Percentiles rank a stretch among this genome's conserved stretches.
Conservation (phyloP, 306 rosid genomes). For the Cercis canadensis region DNA sequence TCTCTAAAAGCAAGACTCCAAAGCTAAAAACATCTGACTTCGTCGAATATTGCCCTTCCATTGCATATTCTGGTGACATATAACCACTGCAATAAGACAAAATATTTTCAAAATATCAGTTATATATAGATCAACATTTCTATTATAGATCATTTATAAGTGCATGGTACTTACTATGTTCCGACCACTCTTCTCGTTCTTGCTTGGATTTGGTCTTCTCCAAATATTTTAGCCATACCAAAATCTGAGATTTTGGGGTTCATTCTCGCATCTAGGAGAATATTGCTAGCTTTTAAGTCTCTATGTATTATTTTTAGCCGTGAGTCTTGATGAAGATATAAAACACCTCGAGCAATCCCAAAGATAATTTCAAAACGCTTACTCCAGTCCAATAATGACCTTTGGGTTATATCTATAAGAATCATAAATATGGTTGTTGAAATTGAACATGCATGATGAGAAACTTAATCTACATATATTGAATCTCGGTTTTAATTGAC, state of each 20-base stretch:
- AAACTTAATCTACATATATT: neutral
- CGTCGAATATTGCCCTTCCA: constrained; percentile 48
- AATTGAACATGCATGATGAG: neutral
- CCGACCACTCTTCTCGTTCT: constrained; percentile 49
- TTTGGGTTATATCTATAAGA: constrained; percentile 24
- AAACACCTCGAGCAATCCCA: constrained; percentile 46
- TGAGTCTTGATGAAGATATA: constrained; percentile 57
- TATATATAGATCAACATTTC: neutral
- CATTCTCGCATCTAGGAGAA: constrained; percentile 43
- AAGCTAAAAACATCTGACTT: constrained; percentile 53
- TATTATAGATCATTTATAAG: neutral
- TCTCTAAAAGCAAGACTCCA: constrained; percentile 49
- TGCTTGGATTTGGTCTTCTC: constrained; percentile 40
- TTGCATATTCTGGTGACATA: constrained; percentile 54
- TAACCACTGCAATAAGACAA: constrained; percentile 37
- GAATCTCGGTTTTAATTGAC: neutral
- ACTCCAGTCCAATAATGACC: constrained; percentile 34
- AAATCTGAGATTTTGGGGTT: constrained; percentile 56
- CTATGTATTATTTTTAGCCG: constrained; percentile 48
- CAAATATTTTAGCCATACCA: constrained; percentile 54
- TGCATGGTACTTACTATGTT: constrained; percentile 45
- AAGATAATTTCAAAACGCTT: constrained; percentile 37
- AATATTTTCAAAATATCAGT: neutral
- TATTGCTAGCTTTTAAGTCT: constrained; percentile 53
- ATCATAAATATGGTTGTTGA: neutral